Evolutionary conservation across 2,329 filamentous ascomycete species (phyloP).

Genomic region (Simplicillium aogashimaense): DNA sequence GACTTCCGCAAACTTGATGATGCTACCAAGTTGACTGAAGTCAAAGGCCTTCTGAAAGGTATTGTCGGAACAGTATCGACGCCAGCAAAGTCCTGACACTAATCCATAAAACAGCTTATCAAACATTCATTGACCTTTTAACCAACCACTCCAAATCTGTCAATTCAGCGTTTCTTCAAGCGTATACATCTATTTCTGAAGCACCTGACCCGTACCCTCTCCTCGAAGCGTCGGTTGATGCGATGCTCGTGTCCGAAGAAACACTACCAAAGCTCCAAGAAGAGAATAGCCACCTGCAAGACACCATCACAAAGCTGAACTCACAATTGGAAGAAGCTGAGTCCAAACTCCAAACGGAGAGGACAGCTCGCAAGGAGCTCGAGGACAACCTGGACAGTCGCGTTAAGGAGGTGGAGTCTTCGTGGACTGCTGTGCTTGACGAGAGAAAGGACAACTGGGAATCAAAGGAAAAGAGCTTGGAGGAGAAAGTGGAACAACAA

Average conservation of each 20-base stretch:
- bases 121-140: constrained; percentile 91
- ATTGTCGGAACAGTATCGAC: constrained; percentile 1
- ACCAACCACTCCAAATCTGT: constrained; percentile 94
- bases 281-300: constrained; percentile 82
- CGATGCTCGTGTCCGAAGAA: constrained; percentile 84
- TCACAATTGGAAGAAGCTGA: constrained; percentile 77
- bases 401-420: constrained; percentile 81
- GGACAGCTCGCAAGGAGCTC: constrained; percentile 59
- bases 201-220: constrained; percentile 93
- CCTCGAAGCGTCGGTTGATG: constrained; percentile 91
- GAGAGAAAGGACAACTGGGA: constrained; percentile 97
- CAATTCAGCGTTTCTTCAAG: constrained; percentile 83
- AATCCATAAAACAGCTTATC: constrained; percentile 58
- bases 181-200: constrained; percentile 90
- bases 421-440: constrained; percentile 80
- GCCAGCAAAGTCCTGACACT: constrained; percentile 4
- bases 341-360: constrained; percentile 68
- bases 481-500: constrained; percentile 91
- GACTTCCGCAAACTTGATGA: constrained; percentile 94
- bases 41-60: constrained; percentile 87
- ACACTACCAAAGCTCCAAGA: constrained; percentile 80
- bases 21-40: constrained; percentile 71
- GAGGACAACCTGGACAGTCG: constrained; percentile 69
- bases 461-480: constrained; percentile 79
- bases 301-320: constrained; percentile 65